Conservation (phyloP, 1,284 basidiomycete species). For the Thelephora terrestris region DNA sequence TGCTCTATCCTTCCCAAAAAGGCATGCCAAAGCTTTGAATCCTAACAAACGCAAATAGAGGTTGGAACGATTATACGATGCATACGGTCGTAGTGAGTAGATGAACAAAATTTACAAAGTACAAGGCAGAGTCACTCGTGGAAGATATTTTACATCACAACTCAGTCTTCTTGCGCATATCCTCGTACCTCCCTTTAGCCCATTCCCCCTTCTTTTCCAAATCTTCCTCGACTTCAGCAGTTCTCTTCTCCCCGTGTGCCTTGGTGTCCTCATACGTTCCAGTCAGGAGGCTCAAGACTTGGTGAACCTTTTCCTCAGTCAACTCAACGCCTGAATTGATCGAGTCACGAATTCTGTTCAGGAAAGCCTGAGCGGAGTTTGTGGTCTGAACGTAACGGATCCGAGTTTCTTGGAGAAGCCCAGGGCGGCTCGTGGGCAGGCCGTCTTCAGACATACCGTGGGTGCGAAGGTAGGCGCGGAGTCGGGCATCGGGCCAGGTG, state of each 20-base stretch:
- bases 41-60: too few relatives aligned
- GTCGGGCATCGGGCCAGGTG: conserved; percentile 83
- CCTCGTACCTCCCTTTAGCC: conserved; percentile 12
- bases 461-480: conserved; percentile 75
- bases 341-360: conserved; percentile 48
- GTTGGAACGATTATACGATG: too few relatives aligned
- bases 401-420: conserved; percentile 70
- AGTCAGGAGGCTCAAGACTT: conserved; percentile 34
- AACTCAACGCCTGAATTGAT: conserved; percentile 53
- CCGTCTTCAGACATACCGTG: conserved; percentile 59
- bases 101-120: too few relatives aligned
- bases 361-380: conserved; percentile 45
- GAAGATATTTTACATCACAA: neutral
- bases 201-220: conserved; percentile 26
- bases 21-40: too few relatives aligned
- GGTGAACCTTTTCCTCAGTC: conserved; percentile 56
- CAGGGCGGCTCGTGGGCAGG: conserved; percentile 54
- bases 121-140: too few relatives aligned
- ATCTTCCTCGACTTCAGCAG: conserved; percentile 23
- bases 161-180: conserved; percentile 14
- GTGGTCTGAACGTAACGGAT: conserved; percentile 59
- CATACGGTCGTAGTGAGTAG: too few relatives aligned
- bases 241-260: conserved; percentile 13
- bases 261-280: conserved; percentile 29
- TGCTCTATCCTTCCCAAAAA: too few relatives aligned